Conservation (phyloP, 73 alveolate genomes). For the Symbiodinium pilosum region DNA sequence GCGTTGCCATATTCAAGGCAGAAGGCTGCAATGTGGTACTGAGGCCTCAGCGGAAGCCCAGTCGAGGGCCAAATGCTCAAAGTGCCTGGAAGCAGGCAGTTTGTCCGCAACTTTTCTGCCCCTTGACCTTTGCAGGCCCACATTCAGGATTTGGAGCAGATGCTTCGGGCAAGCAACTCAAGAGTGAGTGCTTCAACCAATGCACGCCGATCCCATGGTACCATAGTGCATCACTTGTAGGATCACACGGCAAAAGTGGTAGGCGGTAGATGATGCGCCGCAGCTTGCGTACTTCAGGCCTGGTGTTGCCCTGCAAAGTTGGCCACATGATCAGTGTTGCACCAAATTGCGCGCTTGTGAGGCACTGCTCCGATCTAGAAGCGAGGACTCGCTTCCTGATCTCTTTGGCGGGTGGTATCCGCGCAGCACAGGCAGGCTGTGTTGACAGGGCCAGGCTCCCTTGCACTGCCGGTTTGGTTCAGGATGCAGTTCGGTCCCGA, state of each 20-base stretch:
- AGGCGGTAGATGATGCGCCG: constrained; percentile 61
- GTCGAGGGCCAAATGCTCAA: neutral
- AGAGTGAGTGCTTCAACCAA: neutral
- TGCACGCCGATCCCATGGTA: neutral
- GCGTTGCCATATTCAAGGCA: too few species aligned
- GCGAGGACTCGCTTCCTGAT: constrained; percentile 45
- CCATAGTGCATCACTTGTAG: neutral
- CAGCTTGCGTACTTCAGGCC: constrained; percentile 79
- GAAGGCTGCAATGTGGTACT: too few species aligned
- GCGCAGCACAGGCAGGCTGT: neutral
- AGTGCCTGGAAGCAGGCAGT: too few species aligned
- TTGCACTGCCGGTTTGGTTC: too few species aligned
- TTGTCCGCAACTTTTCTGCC: too few species aligned
- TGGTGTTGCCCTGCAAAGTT: neutral
- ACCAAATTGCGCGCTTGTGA: neutral
- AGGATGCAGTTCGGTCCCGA: too few species aligned
- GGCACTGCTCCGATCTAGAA: constrained; percentile 76
- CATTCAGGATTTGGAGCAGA: neutral
- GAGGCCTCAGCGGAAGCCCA: neutral
- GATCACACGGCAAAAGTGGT: neutral
- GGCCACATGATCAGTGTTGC: too few species aligned
- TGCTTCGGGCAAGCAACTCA: neutral
- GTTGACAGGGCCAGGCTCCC: neutral
- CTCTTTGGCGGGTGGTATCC: constrained; percentile 47
- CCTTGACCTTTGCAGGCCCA: neutral